Evolutionary conservation across 352 stramenopile species (phyloP), one percentile per base, ranked within the genome.

Genomic region (Pythium utonaiense): DNA sequence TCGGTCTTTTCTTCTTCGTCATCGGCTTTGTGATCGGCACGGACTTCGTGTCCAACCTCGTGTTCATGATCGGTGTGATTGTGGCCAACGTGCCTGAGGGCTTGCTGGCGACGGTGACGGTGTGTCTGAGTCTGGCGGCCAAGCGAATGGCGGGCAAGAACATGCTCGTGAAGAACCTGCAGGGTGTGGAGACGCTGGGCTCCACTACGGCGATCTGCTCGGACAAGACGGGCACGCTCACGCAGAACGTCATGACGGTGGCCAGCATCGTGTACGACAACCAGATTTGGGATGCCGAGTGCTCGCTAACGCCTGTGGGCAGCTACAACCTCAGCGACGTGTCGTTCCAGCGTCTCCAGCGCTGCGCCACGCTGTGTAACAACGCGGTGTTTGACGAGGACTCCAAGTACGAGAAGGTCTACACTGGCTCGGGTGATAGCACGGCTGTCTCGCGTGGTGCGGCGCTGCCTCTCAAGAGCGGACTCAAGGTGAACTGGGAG

Each of bases 141-240:
- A 88, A 89, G 19, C 77, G 89, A 22, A 97, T 97, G 91, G 80
- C 78, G 1, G 70, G 72, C 34, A 97, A 96, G 71, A 92, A 88
- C 54, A 91, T 97, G 54, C 71, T 98, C 16, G 91, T 98, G n/a
- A 98, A 98, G 77, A 96, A 97, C 59, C 73, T 98, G 27, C 83
- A 97, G 62, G 84, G 83, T 49, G 88, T 98, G 14, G 91, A 98
- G 72, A 98, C 91, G 10, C 71, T 98, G 7, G 93, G 92, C 8
- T 96, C 86, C 5, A 97, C 89, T 3, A 96, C 79, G 21, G 94
- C 81, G 62, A 98, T 98, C 64, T 97, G 88, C 74, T 96, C 88
- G n/a, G 95, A 98, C 68, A 98, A 98, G 76, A 98, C 93, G 1
- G 93, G 93, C 17, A 98, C 94, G 50, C 74, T 98, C 16, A 98